These are phyloP conservation scores for Orbilia blumenaviensis DNA, from an alignment of 2,329 filamentous ascomycete species.

Conservation along the genomic window DNA sequence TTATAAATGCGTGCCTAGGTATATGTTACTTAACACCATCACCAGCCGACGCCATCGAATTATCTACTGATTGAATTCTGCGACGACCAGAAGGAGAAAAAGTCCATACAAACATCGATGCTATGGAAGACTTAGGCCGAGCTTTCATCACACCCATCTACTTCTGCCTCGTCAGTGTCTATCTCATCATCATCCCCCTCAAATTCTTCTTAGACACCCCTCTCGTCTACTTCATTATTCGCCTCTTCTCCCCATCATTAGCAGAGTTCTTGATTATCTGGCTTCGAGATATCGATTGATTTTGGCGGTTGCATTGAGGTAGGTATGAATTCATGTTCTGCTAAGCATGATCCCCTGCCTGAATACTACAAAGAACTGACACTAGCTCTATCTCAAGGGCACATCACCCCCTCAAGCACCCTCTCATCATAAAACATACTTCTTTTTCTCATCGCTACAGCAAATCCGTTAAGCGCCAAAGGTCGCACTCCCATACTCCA, in stretches of 20 bases:
- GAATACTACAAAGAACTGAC: no score
- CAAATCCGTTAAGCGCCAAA: no score
- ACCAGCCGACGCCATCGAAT: no score
- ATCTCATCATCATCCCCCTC: neutral
- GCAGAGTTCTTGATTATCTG: neutral
- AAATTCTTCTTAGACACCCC: neutral
- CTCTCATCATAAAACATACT: neutral
- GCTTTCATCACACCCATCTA: neutral
- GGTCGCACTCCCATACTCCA: no score
- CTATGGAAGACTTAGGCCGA: neutral
- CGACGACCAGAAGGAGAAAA: no score
- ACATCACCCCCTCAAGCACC: neutral
- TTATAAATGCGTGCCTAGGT: no score
- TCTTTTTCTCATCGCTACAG: neutral
- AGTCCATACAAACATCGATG: neutral
- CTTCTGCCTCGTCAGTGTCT: neutral
- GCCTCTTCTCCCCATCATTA: neutral
- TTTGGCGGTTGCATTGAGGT: neutral
- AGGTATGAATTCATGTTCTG: no score
- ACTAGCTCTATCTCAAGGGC: neutral
- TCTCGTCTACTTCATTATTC: neutral
- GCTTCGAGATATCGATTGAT: neutral
- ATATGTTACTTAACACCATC: no score
- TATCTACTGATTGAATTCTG: no score
- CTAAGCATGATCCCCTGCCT: no score